Evolutionary conservation across 2,329 filamentous ascomycete genomes (phyloP).

Genomic region (Penicillium digitatum): DNA sequence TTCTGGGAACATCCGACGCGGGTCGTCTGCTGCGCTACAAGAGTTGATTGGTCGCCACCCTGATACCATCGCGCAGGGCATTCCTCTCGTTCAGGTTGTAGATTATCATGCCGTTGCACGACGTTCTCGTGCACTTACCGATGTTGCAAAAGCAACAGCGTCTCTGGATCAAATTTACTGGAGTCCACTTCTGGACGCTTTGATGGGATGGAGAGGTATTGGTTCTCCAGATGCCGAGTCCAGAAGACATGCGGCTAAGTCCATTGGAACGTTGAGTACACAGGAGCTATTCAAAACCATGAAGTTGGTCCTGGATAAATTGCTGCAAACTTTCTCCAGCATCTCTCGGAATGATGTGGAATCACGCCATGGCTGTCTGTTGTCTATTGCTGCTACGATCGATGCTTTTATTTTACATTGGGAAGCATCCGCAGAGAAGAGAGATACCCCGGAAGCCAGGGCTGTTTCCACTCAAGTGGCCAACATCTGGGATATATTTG

Average conservation of each 20-base stretch:
- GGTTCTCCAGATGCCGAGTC: constrained; percentile 71
- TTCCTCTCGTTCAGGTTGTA: constrained; percentile 78
- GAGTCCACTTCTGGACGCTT: constrained; percentile 62
- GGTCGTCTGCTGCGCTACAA: constrained; percentile 87
- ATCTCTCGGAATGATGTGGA: constrained; percentile 41
- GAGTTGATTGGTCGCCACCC: constrained; percentile 92
- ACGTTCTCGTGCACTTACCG: constrained; percentile 73
- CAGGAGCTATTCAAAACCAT: constrained; percentile 33
- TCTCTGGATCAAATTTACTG: constrained; percentile 63
- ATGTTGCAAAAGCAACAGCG: constrained; percentile 68
- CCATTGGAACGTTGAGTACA: constrained; percentile 55
- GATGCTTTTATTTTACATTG: constrained; percentile 30
- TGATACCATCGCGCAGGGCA: constrained; percentile 75
- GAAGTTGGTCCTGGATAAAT: constrained; percentile 30
- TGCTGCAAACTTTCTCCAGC: constrained; percentile 34
- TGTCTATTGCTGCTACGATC: constrained; percentile 40
- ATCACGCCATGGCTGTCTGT: constrained; percentile 43
- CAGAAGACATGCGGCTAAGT: constrained; percentile 65
- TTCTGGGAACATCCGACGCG: constrained; percentile 86
- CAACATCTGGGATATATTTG: constrained; percentile 40
- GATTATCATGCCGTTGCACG: constrained; percentile 92
- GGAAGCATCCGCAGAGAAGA: constrained; percentile 13
- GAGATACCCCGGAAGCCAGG: constrained; percentile 22
- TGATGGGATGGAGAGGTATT: constrained; percentile 85
- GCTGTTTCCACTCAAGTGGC: constrained; percentile 30